Base-by-base conservation (phyloP, 768 basidiomycete species). In the Hysterangium stoloniferum region DNA sequence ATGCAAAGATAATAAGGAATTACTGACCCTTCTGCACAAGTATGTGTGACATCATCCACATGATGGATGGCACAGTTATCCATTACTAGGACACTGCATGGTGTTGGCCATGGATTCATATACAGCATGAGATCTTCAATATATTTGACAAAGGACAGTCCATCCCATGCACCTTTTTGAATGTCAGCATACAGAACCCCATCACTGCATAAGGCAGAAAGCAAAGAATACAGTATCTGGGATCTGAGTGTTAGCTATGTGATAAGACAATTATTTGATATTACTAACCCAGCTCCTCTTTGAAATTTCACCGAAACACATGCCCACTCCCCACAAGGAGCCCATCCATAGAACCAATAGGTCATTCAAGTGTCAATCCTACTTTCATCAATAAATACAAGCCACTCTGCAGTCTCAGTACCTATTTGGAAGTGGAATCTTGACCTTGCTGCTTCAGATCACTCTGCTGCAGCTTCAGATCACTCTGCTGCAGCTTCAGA, bases 51-150 rank as follows among this genome's bases (percentile, higher is more conserved):
- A 4, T 67, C 67, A n/a, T 66, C 64, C 38, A 63, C 61, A 27
- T 73, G 69, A 53, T 73, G 71, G 41, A 73, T 73, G 1, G 58
- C 48, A 42, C 69, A 70, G 52, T 73, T 73, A 40, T 72, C 66
- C 32, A 72, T 48, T 1, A 73, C 59, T 24, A 72, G 58, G 4
- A 71, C 60, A 54, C 71, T 72, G 11, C 54, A 48, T 6, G 57
- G 55, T 2, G 57, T 61, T 0, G 68, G 69, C 58, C 62, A 73
- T 17, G 68, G 69, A 20, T 59, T 67, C 22, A 66, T 47, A 20
- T 55, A 49, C 20, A 62, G 63, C 4, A 49, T n/a, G 4, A 73
- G 54, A 1, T 58, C 52, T 6, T 60, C 40, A n/a, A 75, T 60
- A 51, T 70, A 74, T 0, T 59, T 17, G 0, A 36, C 19, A 52